Conservation (phyloP, 2,329 filamentous ascomycete species). For the Pochonia chlamydosporia region DNA sequence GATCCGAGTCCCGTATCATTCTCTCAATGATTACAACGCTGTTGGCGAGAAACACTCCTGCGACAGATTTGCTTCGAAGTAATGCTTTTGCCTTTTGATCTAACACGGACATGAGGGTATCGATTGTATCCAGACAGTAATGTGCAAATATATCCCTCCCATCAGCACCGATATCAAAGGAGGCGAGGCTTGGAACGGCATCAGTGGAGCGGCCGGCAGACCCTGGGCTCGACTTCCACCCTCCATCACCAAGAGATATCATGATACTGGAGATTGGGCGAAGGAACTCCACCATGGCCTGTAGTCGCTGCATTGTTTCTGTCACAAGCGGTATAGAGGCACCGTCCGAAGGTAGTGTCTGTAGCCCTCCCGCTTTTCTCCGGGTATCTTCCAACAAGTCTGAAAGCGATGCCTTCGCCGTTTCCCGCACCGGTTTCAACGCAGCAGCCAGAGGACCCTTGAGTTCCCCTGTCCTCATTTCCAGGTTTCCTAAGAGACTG, state of each 20-base stretch:
- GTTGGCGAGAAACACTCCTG: conserved; percentile 90
- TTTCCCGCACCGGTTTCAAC: conserved; percentile 84
- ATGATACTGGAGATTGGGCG: conserved; percentile 83
- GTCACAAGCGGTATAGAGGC: conserved; percentile 70
- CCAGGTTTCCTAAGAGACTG: conserved; percentile 70
- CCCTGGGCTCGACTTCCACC: conserved; percentile 62
- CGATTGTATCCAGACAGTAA: conserved; percentile 85
- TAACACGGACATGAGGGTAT: conserved; percentile 68
- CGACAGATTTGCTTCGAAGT: conserved; percentile 69
- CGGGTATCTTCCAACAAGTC: conserved; percentile 81
- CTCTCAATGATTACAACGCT: conserved; percentile 78
- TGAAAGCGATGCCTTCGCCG: conserved; percentile 77
- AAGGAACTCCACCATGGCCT: conserved; percentile 82
- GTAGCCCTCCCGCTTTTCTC: conserved; percentile 58
- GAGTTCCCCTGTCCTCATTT: conserved; percentile 77
- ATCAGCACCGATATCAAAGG: conserved; percentile 85
- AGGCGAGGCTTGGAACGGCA: conserved; percentile 63
- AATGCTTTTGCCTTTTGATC: conserved; percentile 67
- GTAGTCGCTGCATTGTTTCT: conserved; percentile 80
- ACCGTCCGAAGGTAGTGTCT: conserved; percentile 70
- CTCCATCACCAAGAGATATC: conserved; percentile 86
- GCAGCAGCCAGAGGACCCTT: conserved; percentile 79
- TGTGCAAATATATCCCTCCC: conserved; percentile 82
- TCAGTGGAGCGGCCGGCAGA: conserved; percentile 53
- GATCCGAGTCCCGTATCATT: conserved; percentile 74